Evolutionary conservation across 192 early-diverging fungal genomes (phyloP).

Genomic region (Spizellomyces sp.): DNA sequence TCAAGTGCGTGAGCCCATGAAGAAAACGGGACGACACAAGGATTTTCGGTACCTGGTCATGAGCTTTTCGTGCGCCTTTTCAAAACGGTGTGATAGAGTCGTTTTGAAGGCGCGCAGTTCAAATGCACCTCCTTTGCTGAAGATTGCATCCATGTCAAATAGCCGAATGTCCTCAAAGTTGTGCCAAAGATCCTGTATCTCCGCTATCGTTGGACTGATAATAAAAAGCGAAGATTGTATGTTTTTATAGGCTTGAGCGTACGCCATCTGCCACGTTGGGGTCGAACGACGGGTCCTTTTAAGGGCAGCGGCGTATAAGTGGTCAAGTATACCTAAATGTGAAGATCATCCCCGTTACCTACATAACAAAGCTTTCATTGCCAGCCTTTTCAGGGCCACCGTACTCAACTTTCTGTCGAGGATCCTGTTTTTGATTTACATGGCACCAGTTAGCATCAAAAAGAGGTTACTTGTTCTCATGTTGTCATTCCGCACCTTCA

Average conservation of each 20-base stretch:
- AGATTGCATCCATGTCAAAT: slow-evolving; percentile 52
- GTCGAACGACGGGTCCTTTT: slow-evolving; percentile 50
- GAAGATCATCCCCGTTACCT: neutral
- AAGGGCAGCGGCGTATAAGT: neutral
- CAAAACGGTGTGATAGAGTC: slow-evolving; percentile 47
- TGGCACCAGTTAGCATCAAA: neutral
- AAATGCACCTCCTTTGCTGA: slow-evolving; percentile 48
- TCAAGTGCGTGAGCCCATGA: neutral
- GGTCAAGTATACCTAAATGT: neutral
- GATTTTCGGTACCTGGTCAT: slow-evolving; percentile 52
- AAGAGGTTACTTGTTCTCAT: neutral
- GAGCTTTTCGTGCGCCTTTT: slow-evolving; percentile 60
- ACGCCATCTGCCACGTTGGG: slow-evolving; percentile 49
- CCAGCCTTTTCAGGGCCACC: slow-evolving; percentile 15
- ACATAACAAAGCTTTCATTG: slow-evolving; percentile 50
- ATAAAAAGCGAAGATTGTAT: slow-evolving; percentile 43
- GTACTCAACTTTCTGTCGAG: slow-evolving; percentile 52
- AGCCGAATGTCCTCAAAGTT: slow-evolving; percentile 47
- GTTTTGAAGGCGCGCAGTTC: slow-evolving; percentile 57
- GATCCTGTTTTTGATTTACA: slow-evolving; percentile 32
- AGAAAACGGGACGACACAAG: slow-evolving; percentile 3
- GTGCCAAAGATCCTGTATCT: slow-evolving; percentile 53
- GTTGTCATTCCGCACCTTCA: slow-evolving; percentile 34
- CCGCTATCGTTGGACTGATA: slow-evolving; percentile 53
- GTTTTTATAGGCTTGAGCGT: slow-evolving; percentile 31